These are phyloP conservation scores for Sugiyamaella marilandica DNA, from an alignment of 805 yeast genomes.

Conservation along the genomic window DNA sequence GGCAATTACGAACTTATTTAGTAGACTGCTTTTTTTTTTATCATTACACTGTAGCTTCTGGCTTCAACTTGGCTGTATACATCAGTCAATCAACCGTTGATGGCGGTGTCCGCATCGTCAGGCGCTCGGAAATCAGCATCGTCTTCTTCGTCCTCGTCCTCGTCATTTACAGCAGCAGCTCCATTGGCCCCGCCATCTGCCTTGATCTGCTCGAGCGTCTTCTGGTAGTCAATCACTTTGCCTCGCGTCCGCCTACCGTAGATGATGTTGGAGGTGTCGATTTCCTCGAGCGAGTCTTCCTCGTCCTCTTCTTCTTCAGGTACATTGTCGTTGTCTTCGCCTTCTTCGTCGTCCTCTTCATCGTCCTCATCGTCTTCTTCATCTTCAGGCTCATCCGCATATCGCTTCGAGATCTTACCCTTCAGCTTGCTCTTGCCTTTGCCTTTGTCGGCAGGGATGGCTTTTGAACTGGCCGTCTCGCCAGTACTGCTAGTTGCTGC, in stretches of 20 bases:
- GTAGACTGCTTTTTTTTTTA: neutral
- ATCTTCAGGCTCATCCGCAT: conserved; percentile 57
- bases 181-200: conserved; percentile 40
- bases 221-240: conserved; percentile 74
- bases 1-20: neutral
- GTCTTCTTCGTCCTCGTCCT: conserved; percentile 38
- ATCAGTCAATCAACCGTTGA: neutral
- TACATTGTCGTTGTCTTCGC: conserved; percentile 44
- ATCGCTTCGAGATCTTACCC: conserved; percentile 21
- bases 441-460: conserved; percentile 17
- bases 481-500: neutral
- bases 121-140: conserved; percentile 49
- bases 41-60: neutral
- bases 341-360: conserved; percentile 34
- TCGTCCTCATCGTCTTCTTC: conserved; percentile 39
- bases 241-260: conserved; percentile 84
- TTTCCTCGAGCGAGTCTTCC: conserved; percentile 75
- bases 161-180: conserved; percentile 45
- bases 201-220: conserved; percentile 69
- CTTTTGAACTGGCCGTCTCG: conserved; percentile 1
- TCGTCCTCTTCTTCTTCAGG: conserved; percentile 58
- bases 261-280: conserved; percentile 78
- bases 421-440: conserved; percentile 23
- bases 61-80: neutral
- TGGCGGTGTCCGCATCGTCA: conserved; percentile 5